Conservation (phyloP, 139 green algal species). For the Limnomonas spitsbergensis region DNA sequence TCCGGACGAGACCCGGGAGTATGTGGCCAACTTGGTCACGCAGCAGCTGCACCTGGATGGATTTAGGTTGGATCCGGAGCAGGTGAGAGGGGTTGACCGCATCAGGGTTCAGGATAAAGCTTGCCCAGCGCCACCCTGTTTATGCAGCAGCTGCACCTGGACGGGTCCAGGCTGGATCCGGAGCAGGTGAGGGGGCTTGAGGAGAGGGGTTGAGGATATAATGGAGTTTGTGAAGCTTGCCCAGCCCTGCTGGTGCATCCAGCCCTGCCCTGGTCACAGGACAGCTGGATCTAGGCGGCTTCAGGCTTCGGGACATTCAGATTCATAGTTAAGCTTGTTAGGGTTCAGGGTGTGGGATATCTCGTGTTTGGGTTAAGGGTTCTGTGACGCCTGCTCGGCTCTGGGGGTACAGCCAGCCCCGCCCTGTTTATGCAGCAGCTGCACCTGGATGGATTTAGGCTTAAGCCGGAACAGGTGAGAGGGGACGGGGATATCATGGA, state of each 20-base stretch:
- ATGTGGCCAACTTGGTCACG: conserved; percentile 55
- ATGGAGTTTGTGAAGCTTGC: no score
- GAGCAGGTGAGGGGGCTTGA: conserved; percentile 48
- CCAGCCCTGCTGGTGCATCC: no score
- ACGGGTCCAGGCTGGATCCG: conserved; percentile 44
- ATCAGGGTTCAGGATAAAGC: background rate
- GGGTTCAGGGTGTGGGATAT: no score
- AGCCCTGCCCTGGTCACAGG: no score
- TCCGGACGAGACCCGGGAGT: conserved; percentile 49
- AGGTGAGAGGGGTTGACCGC: conserved; percentile 40
- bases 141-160: conserved; percentile 44
- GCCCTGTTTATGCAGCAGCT: conserved; percentile 53
- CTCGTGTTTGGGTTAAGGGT: no score
- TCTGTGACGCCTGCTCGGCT: no score
- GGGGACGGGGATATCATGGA: no score
- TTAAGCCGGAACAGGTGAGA: conserved; percentile 56
- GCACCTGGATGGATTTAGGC: conserved; percentile 35
- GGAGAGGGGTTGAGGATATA: no score
- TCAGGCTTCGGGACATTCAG: no score
- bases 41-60: conserved; percentile 40
- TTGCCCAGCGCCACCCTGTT: conserved; percentile 51
- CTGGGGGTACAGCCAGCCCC: no score
- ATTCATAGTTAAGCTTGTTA: no score
- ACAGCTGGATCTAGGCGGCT: conserved; percentile 44
- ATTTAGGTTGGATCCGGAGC: conserved; percentile 52